Percentiles rank a stretch among this genome's conserved stretches.
Conservation (phyloP, 2,329 filamentous ascomycete species). For the Fusarium verrucosum region DNA sequence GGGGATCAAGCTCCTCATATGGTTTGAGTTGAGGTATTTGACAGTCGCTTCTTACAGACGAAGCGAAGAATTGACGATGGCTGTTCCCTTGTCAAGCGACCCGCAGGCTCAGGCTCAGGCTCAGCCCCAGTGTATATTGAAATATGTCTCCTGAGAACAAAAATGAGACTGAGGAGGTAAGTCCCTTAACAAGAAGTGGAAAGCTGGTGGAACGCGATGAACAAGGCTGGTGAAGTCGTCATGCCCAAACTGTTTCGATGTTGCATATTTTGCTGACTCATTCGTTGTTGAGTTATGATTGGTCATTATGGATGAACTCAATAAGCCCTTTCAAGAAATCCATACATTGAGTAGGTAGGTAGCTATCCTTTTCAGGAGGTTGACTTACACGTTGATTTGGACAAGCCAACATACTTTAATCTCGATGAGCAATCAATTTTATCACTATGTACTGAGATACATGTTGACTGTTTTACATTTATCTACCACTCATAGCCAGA, state of each 20-base stretch:
- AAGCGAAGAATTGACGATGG: slow-evolving; percentile 3
- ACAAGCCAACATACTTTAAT: background rate
- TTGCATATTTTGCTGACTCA: slow-evolving; percentile 22
- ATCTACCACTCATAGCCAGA: background rate
- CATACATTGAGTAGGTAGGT: too few species aligned
- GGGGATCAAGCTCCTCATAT: background rate
- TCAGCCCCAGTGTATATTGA: background rate
- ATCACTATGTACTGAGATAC: background rate
- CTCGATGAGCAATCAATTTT: background rate
- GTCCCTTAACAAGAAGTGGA: background rate
- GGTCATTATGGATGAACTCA: background rate
- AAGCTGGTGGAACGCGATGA: background rate
- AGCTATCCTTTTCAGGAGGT: too few species aligned
- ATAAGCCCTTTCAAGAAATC: too few species aligned
- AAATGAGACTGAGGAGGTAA: background rate
- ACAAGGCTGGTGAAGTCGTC: slow-evolving; percentile 1
- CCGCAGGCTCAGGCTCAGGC: background rate
- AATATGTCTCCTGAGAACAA: background rate
- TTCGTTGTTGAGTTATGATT: background rate
- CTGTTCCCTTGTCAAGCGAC: slow-evolving; percentile 9
- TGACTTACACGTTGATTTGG: background rate
- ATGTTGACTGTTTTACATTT: background rate
- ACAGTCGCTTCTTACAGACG: background rate
- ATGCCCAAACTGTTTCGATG: slow-evolving; percentile 4
- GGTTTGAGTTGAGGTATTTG: background rate